Evolutionary conservation across 2,329 filamentous ascomycete species (phyloP), one percentile per base, ranked within the genome.

Genomic region (Exutisphaerella laricina): DNA sequence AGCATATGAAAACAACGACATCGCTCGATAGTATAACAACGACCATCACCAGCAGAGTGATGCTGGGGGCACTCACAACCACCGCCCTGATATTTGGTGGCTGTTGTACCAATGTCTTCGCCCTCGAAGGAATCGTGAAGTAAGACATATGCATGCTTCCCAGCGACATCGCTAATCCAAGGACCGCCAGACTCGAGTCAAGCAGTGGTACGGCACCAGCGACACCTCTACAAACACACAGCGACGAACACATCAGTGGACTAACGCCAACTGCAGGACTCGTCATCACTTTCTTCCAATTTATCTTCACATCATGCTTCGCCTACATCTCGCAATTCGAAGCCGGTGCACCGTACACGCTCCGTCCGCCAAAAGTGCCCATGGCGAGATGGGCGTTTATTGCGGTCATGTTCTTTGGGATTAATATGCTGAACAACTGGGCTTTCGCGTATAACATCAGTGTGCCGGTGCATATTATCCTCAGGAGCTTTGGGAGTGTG

Each of bases 401-500:
- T 61, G 95, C 95, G 30, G 71, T 84, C 3, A 78, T 96, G 55
- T 97, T 97, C 68, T 92, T 94, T 64, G 78, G 78, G 49, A 92
- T 98, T 67, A 98, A 97, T 58, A 80, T 97, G 45, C 70, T 98
- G 60, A 98, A 98, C 69, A 98, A 98, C 59, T 90, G 90, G 72
- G 92, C 90, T 5, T 98, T 98, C 65, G 89, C 88, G 50, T 98
- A 96, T 69, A 82, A 88, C 56, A 97, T 98, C 43, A 95, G 88
- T 5, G 88, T 98, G 0, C 92, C 92, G 1, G 81, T 98, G 36
- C 92, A 98, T 62, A 98, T 98, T 57, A 97, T 98, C 54, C 73
- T 98, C 21, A 80, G 92, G 40, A 96, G 89, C 36, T 94, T 90
- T 37, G 92, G 92, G 12, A 95, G 89, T 57, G 94, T 97, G 49